These are phyloP conservation scores for Linum lewisii DNA, from an alignment of 345 rosid genomes.

Conservation along the genomic window DNA sequence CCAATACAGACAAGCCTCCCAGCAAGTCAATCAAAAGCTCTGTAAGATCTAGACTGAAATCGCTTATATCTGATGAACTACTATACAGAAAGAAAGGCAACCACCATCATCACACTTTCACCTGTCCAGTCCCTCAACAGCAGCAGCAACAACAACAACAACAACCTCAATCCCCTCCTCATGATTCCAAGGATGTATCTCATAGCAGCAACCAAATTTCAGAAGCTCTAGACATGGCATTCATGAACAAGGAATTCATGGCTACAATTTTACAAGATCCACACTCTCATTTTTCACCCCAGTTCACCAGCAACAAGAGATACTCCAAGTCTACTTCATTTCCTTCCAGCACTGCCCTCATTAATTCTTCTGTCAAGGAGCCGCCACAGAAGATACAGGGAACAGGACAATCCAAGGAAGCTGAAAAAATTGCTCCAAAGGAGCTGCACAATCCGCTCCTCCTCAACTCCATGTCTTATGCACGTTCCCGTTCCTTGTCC, in stretches of 20 bases:
- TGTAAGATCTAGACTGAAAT: slow-evolving; percentile 47
- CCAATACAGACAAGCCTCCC: slow-evolving; percentile 11
- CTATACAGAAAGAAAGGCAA: slow-evolving; percentile 37
- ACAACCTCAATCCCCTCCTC: slow-evolving; percentile 18
- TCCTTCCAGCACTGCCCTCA: slow-evolving; percentile 20
- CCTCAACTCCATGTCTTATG: slow-evolving; percentile 12
- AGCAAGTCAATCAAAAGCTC: slow-evolving; percentile 39
- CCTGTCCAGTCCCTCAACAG: slow-evolving; percentile 25
- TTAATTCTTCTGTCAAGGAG: neutral
- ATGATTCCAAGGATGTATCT: slow-evolving; percentile 18
- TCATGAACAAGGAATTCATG: slow-evolving; percentile 44
- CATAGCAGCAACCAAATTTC: slow-evolving; percentile 29
- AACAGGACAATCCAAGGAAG: neutral
- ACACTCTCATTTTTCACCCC: slow-evolving; percentile 41
- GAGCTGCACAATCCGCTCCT: neutral
- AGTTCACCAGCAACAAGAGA: slow-evolving; percentile 22
- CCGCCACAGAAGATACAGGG: neutral
- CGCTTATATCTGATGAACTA: slow-evolving; percentile 48
- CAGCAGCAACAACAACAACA: neutral
- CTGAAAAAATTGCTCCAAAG: neutral
- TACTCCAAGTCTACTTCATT: slow-evolving; percentile 34
- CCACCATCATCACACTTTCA: slow-evolving; percentile 37
- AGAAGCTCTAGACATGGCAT: slow-evolving; percentile 45
- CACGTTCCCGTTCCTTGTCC: slow-evolving; percentile 20
- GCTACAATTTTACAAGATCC: slow-evolving; percentile 40